These are phyloP conservation scores for Gossypium herbaceum DNA, from an alignment of 345 rosid genomes.

Conservation along the genomic window DNA sequence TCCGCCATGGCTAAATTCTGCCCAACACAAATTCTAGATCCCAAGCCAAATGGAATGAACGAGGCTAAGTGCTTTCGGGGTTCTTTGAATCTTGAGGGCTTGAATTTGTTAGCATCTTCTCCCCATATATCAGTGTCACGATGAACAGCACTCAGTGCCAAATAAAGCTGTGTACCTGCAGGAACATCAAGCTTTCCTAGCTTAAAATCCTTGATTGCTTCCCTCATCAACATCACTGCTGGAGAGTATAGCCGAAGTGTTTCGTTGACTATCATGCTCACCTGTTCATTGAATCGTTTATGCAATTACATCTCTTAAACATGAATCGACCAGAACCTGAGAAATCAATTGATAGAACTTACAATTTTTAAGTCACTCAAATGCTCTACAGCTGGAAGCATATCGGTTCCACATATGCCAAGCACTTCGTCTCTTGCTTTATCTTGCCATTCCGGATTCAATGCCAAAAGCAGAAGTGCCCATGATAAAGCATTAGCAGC, in stretches of 20 bases:
- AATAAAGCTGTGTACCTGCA: slow-evolving; percentile 47
- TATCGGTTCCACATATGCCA: slow-evolving; percentile 31
- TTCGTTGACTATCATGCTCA: slow-evolving; percentile 61
- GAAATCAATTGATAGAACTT: slow-evolving; percentile 20
- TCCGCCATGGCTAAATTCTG: slow-evolving; percentile 49
- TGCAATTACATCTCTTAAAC: not conserved
- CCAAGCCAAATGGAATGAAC: slow-evolving; percentile 56
- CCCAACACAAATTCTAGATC: slow-evolving; percentile 56
- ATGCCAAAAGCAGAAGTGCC: slow-evolving; percentile 56
- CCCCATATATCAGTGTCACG: slow-evolving; percentile 73
- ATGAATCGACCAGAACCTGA: not conserved
- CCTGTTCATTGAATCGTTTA: slow-evolving; percentile 29
- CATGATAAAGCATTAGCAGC: slow-evolving; percentile 65
- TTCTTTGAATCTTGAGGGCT: slow-evolving; percentile 55
- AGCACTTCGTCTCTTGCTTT: slow-evolving; percentile 73
- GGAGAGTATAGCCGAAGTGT: slow-evolving; percentile 76
- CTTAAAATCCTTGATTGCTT: slow-evolving; percentile 36
- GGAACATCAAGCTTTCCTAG: slow-evolving; percentile 62
- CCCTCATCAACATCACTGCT: slow-evolving; percentile 44
- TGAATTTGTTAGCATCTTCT: slow-evolving; percentile 54
- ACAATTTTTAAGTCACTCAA: slow-evolving; percentile 62
- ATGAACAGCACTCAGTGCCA: slow-evolving; percentile 49
- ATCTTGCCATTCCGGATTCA: slow-evolving; percentile 75
- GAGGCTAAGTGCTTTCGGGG: slow-evolving; percentile 43
- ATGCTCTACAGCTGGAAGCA: slow-evolving; percentile 33